Evolutionary conservation across 2,329 filamentous ascomycete genomes (phyloP), one percentile per base, ranked within the genome.

Genomic region (Chrysoporthe austroafricana): DNA sequence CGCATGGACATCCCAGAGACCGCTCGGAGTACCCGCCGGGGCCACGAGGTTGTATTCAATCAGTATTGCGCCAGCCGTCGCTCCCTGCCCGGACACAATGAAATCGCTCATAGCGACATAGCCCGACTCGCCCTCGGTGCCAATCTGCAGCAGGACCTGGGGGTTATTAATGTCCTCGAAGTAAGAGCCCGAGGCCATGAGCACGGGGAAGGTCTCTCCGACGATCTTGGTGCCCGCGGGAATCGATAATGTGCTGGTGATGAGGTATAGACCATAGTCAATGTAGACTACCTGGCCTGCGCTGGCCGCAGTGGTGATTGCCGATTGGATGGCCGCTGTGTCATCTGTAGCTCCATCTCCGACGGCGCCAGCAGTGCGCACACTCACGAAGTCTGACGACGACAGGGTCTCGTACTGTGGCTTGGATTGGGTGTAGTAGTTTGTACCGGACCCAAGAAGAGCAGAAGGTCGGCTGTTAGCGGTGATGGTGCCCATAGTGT

Each of bases 1-100:
- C 74, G 90, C 87, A 79, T 94, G 91, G 21, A 90, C 87, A 74
- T 94, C 91, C 91, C 91, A 94, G 77, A 90, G 83, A 11, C 86
- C 87, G 26, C 79, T 80, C 3, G 83, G 83, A 46, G 73, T 74
- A 14, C 72, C 74, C 8, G 68, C 59, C 2, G 69, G 66, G 32
- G 79, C 82, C 54, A 81, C 83, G 13, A 94, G 80, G 76, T 94
- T 94, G 82, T 88, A 93, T 76, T 94, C 84, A 66, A 94, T 86
- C 11, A 93, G 80, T 9, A 89, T 83, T 1, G 91, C 91, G 8
- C 92, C 91, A 0, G 87, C 83, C 46, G 88, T 84, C 42, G 88
- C 79, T 2, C 90, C 90, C 69, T 87, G 83, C 0, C 90, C 92
- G 67, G 85, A 86, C n/a, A 94, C 82, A 57, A 94, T 84, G 72